A percentile compares a stretch with the other conserved stretches of the same genome.
Evolutionary conservation across 805 yeast species (phyloP).

Genomic region (Metahyphopichia silvanorum): DNA sequence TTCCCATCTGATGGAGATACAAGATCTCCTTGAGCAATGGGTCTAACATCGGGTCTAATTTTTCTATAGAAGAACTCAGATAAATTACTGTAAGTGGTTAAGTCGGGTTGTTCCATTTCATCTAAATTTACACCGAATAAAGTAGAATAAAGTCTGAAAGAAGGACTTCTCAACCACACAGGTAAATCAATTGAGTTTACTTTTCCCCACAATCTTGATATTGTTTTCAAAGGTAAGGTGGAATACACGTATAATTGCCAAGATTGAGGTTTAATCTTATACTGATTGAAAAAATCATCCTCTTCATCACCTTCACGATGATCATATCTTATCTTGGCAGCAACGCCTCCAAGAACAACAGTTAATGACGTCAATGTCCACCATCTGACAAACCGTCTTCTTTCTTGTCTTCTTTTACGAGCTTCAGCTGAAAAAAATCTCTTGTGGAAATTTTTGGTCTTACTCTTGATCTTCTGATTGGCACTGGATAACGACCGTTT

Average conservation of each 20-base stretch:
- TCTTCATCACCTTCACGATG: constrained; percentile 31
- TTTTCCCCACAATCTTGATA: constrained; percentile 93
- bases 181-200: constrained; percentile 83
- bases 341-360: constrained; percentile 52
- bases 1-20: constrained; percentile 95
- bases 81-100: constrained; percentile 70
- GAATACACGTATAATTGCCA: constrained; percentile 91
- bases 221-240: constrained; percentile 84
- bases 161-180: constrained; percentile 79
- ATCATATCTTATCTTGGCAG: constrained; percentile 42
- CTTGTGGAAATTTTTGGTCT: constrained; percentile 34
- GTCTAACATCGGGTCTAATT: constrained; percentile 74
- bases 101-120: constrained; percentile 83
- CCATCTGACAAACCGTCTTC: constrained; percentile 44
- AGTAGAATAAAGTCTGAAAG: constrained; percentile 72
- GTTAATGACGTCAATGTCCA: constrained; percentile 55
- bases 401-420: constrained; percentile 34
- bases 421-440: constrained; percentile 44
- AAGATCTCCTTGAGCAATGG: constrained; percentile 61
- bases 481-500: constrained; percentile 34
- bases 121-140: constrained; percentile 85
- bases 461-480: constrained; percentile 30
- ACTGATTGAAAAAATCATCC: constrained; percentile 25
- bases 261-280: constrained; percentile 61
- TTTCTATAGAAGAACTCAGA: constrained; percentile 90